Percentiles rank a stretch among this genome's conserved stretches.
Conservation (phyloP, 1,139 yeast genomes). For the Tardiomyces digboiensis region DNA sequence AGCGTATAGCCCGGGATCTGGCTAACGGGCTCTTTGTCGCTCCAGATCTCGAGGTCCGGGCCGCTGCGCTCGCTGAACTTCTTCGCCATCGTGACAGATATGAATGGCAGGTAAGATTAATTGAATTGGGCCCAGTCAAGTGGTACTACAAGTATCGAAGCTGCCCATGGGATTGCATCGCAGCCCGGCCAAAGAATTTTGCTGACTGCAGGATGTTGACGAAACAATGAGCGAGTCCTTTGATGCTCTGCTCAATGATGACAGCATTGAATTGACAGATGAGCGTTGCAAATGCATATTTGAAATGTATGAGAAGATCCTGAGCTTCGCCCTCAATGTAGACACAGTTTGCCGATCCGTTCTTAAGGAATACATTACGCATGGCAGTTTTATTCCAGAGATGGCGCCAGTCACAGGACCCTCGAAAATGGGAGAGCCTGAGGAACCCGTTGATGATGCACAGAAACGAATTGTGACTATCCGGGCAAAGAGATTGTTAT, state of each 20-base stretch:
- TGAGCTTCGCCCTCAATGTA: not conserved
- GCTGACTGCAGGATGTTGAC: not conserved
- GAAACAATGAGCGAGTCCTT: not conserved
- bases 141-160: too few relatives aligned
- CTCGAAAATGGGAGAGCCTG: not conserved
- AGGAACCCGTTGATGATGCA: not conserved
- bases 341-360: not conserved
- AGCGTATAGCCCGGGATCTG: not conserved
- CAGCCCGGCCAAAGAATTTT: too few relatives aligned
- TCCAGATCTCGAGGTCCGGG: not conserved
- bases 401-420: not conserved
- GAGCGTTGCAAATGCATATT: not conserved
- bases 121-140: too few relatives aligned
- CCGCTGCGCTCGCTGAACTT: not conserved
- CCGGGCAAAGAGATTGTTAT: not conserved
- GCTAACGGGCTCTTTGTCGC: not conserved
- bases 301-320: not conserved
- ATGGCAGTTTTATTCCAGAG: not conserved
- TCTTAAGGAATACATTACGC: not conserved
- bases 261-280: not conserved
- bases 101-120: not conserved
- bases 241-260: not conserved
- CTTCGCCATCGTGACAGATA: not conserved
- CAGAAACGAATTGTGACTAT: not conserved
- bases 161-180: too few relatives aligned